phyloP scores from a whole-genome alignment of 192 early-diverging fungal species.

The Mycoemilia scoparia region DNA sequence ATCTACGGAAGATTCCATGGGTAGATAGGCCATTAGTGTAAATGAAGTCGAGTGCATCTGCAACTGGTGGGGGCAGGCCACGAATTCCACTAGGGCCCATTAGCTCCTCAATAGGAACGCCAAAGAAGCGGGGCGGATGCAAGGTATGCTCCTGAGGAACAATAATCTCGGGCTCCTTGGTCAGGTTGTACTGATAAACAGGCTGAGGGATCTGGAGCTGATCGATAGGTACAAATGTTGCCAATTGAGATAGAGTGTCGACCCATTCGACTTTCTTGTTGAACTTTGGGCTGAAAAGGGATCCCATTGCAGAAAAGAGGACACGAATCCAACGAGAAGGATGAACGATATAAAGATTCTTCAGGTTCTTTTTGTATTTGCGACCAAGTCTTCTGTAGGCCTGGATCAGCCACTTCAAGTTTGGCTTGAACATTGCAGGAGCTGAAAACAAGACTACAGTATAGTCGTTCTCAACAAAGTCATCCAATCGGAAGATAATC shows the following conservation, averaged over 20 bases:
- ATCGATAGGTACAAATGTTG: conserved; percentile 41
- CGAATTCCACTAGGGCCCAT: conserved; percentile 58
- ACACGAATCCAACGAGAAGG: conserved; percentile 67
- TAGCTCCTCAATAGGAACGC: conserved; percentile 47
- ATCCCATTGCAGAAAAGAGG: conserved; percentile 68
- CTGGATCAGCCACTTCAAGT: conserved; percentile 65
- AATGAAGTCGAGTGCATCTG: conserved; percentile 54
- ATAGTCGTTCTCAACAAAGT: conserved; percentile 83
- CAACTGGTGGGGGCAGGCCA: conserved; percentile 57
- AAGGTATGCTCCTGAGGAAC: conserved; percentile 9
- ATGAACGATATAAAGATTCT: conserved; percentile 81
- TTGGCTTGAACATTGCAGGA: conserved; percentile 57
- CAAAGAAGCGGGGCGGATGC: conserved; percentile 46
- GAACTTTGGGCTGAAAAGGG: conserved; percentile 86
- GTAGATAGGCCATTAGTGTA: conserved; percentile 45
- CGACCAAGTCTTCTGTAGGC: conserved; percentile 66
- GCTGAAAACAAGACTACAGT: conserved; percentile 73
- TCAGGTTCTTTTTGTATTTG: conserved; percentile 92
- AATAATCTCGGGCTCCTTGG: conserved; percentile 17
- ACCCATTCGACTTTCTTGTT: conserved; percentile 68
- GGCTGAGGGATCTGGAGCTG: conserved; percentile 57
- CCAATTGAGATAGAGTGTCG: conserved; percentile 48
- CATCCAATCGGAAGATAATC: conserved; percentile 43
- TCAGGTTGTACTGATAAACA: conserved; percentile 27
- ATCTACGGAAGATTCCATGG: conserved; percentile 72